Base-by-base conservation (phyloP, 73 alveolate species). In the Symbiodinium natans region DNA sequence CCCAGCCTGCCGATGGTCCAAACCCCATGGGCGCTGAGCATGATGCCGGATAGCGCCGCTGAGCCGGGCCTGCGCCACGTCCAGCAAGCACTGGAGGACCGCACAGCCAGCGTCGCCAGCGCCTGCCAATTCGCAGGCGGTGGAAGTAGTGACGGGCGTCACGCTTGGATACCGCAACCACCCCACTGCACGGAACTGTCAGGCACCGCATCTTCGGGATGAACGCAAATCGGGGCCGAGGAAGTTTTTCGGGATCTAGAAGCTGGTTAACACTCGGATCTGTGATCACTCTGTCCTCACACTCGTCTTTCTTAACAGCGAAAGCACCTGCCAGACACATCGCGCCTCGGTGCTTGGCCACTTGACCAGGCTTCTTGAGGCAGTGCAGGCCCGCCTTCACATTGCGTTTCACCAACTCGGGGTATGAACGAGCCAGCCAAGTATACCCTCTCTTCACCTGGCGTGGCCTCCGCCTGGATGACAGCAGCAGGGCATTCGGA, bases 1-100 rank as follows among this genome's bases (percentile, higher is more conserved):
- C 95, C 95, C 95, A 88, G 8, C 95, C 95, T 0, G 95, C 95
- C 21, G 94, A 31, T 0, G 94, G 94, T 1, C 94, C 94, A 48
- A 86, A 54, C 23, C 94, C 94, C 94, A 88, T 88, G 1, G 95
- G 95, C 15, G 86, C 86, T 15, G 95, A 38, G 0, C 63, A 63
- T 0, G 63, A 38, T 0, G 86, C 68, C 0, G 85, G 95, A 25
- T 15, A 88, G 11, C 56, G 56, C 0, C 13, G 1, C 29, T 27
- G 27, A 0, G 13, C n/a, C 68, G 1, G n/a, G 5, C n/a, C n/a
- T 0, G 23, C 1, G 1, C 1, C 0, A 0, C 29, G 59, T 13
- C 9, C 13, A 17, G 56, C 19, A 1, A 1, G 17, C 2, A 86
- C 9, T 4, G 93, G 82, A 0, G 93, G 93, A 1, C 83, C 80